Conservation (phyloP, 2,329 filamentous ascomycete species). For the Fusarium sp. region DNA sequence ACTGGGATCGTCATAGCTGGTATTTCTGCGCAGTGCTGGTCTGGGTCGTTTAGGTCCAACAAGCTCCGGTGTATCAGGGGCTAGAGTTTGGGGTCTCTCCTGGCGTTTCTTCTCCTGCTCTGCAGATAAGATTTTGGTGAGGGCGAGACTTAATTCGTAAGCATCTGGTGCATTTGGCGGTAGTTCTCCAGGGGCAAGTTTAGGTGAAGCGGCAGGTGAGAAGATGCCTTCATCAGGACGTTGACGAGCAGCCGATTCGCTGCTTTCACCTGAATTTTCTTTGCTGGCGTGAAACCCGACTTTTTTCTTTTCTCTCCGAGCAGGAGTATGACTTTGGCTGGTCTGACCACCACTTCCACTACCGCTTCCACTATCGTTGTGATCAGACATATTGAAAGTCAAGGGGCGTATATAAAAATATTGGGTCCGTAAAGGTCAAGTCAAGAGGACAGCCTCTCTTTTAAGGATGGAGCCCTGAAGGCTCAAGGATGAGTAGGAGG, state of each 20-base stretch:
- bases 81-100: constrained; percentile 15
- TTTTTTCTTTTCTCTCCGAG: constrained; percentile 56
- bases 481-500: constrained; percentile 27
- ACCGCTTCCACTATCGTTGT: constrained; percentile 45
- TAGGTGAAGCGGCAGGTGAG: constrained; percentile 48
- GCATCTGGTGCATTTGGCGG: constrained; percentile 55
- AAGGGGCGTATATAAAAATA: constrained; percentile 4
- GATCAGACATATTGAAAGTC: constrained; percentile 37
- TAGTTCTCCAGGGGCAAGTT: constrained; percentile 40
- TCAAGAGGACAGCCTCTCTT: constrained; percentile 5
- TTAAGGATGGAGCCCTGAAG: constrained; percentile 28
- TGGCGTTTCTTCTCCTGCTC: constrained; percentile 45
- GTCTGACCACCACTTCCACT: constrained; percentile 41
- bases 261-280: constrained; percentile 36
- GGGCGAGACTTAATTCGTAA: constrained; percentile 53
- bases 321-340: constrained; percentile 49
- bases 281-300: constrained; percentile 54
- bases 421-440: constrained; percentile 4
- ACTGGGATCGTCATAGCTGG: constrained; percentile 57
- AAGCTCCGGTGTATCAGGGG: constrained; percentile 33
- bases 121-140: constrained; percentile 55
- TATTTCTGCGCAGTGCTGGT: constrained; percentile 57
- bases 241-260: constrained; percentile 9
- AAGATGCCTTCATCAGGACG: constrained; percentile 37
- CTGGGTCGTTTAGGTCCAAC: constrained; percentile 47